Conservation (phyloP, 2,329 filamentous ascomycete genomes). For the Hymenoscyphus fructigenus region DNA sequence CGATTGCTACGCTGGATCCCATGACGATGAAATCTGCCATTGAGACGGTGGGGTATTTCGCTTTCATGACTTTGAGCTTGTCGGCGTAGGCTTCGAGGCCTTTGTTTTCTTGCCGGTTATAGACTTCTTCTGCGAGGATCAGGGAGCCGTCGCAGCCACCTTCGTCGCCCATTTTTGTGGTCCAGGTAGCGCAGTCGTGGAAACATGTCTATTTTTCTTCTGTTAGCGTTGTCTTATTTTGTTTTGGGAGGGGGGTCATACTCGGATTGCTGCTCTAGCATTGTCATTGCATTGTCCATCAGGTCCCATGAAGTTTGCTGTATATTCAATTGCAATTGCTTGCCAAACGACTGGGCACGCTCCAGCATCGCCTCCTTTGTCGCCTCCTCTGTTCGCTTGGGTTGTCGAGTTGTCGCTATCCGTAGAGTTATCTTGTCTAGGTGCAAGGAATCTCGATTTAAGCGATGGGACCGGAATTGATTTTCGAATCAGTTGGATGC, state of each 20-base stretch:
- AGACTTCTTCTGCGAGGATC: constrained; percentile 16
- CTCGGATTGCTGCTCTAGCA: constrained; percentile 23
- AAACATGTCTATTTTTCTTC: constrained; percentile 14
- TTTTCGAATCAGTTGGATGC: background rate
- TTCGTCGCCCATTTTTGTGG: constrained; percentile 15
- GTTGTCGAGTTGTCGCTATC: background rate
- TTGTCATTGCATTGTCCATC: constrained; percentile 21
- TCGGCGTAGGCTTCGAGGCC: constrained; percentile 17
- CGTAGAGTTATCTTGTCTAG: background rate
- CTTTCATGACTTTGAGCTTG: constrained; percentile 14
- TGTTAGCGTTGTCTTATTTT: background rate
- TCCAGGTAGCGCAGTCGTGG: constrained; percentile 25
- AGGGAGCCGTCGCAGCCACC: constrained; percentile 25
- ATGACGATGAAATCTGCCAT: constrained; percentile 24
- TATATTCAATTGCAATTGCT: constrained; percentile 13
- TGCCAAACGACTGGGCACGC: constrained; percentile 43
- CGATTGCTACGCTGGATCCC: constrained; percentile 19
- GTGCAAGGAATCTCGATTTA: background rate
- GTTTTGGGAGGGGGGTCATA: constrained; percentile 1
- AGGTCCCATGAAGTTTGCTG: constrained; percentile 2
- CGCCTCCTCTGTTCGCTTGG: too few species aligned
- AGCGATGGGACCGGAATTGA: background rate
- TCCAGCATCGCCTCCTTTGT: too few species aligned
- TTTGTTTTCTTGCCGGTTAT: constrained; percentile 18
- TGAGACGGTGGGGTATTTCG: constrained; percentile 8